Conservation (phyloP, 2,329 filamentous ascomycete genomes). For the Tolypocladium endophyticum region DNA sequence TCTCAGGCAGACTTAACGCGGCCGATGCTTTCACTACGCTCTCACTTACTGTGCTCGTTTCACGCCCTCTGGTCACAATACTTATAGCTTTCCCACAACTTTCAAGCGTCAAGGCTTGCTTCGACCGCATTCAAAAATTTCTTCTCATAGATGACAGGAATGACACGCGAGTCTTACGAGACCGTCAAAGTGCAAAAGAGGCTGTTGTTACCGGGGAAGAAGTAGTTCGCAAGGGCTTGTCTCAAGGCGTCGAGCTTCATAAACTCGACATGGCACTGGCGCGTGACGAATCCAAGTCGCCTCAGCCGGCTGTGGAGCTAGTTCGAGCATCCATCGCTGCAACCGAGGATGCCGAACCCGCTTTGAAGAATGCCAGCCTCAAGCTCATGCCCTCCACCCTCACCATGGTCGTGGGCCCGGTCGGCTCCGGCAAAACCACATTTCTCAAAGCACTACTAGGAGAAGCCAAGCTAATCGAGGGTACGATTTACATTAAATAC, state of each 20-base stretch:
- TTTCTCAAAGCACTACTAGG: constrained; percentile 6
- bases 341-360: constrained; percentile 23
- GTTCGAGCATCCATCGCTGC: constrained; percentile 29
- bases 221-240: background rate
- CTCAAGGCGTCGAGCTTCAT: constrained; percentile 6
- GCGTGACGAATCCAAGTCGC: background rate
- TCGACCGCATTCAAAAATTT: constrained; percentile 6
- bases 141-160: constrained; percentile 3
- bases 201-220: constrained; percentile 19
- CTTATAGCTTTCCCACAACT: constrained; percentile 2
- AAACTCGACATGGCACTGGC: constrained; percentile 21
- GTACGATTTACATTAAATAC: constrained; percentile 2
- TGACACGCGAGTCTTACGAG: constrained; percentile 14
- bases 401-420: constrained; percentile 2
- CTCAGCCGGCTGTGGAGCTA: constrained; percentile 23
- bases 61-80: constrained; percentile 2
- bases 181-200: constrained; percentile 16
- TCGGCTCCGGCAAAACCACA: constrained; percentile 15
- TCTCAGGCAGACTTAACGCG: background rate
- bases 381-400: background rate
- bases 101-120: constrained; percentile 3
- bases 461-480: constrained; percentile 4
- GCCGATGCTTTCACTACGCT: constrained; percentile 6
- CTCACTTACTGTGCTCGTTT: constrained; percentile 6
- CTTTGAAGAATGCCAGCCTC: constrained; percentile 3